Percentiles rank a stretch among this genome's conserved stretches.
Conservation (phyloP, 495 filamentous ascomycete genomes). For the Aspergillus baeticus region DNA sequence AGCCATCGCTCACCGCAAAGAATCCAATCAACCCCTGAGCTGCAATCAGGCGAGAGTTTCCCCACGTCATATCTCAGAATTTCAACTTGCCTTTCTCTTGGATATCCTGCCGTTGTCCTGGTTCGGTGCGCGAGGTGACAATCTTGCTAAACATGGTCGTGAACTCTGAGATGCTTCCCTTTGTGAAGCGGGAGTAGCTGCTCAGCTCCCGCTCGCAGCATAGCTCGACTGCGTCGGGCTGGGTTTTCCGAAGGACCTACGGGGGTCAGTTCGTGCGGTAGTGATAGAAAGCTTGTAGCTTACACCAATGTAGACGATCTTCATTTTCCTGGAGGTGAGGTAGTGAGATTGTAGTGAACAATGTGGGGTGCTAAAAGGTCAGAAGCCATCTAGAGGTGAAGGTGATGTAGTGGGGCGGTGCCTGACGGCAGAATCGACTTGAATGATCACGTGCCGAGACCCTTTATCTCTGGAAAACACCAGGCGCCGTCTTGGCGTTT, state of each 20-base stretch:
- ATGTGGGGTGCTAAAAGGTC: slow-evolving; percentile 8
- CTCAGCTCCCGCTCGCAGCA: slow-evolving; percentile 76
- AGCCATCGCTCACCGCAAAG: neutral
- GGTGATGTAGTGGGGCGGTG: slow-evolving; percentile 3
- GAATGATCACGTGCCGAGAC: slow-evolving; percentile 1
- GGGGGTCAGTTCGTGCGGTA: neutral
- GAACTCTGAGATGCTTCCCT: slow-evolving; percentile 52
- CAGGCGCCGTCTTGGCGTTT: neutral
- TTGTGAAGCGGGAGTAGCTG: slow-evolving; percentile 79
- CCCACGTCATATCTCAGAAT: neutral
- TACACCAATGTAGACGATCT: slow-evolving; percentile 18
- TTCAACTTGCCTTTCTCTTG: slow-evolving; percentile 67
- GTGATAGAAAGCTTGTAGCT: neutral
- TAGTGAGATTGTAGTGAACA: neutral
- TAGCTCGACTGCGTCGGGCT: slow-evolving; percentile 76
- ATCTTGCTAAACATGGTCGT: slow-evolving; percentile 55
- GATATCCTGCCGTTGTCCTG: slow-evolving; percentile 88
- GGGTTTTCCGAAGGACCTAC: slow-evolving; percentile 79
- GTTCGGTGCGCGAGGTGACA: slow-evolving; percentile 76
- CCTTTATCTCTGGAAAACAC: neutral
- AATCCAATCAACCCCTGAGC: neutral
- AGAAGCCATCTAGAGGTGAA: neutral
- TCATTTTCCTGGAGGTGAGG: slow-evolving; percentile 9
- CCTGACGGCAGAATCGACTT: slow-evolving; percentile 4
- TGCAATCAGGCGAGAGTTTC: neutral